These are phyloP conservation scores for Ogataea chonburiensis DNA, from an alignment of 805 yeast species.

Conservation along the genomic window DNA sequence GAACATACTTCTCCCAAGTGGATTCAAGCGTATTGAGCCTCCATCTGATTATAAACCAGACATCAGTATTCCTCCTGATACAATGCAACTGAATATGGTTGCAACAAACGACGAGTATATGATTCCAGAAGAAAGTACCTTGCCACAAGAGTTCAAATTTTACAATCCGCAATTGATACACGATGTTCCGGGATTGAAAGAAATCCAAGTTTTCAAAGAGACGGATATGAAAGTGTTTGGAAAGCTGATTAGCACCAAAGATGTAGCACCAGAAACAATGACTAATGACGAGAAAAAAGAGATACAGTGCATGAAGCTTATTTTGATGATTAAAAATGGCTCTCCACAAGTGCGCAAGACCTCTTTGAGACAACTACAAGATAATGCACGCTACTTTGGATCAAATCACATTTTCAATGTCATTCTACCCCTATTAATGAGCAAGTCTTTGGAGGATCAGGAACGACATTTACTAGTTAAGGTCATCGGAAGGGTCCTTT, in stretches of 20 bases:
- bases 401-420: conserved; percentile 66
- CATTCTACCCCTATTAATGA: conserved; percentile 74
- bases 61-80: conserved; percentile 19
- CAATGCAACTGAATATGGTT: conserved; percentile 17
- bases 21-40: conserved; percentile 43
- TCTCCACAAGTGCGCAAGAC: conserved; percentile 62
- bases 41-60: conserved; percentile 47
- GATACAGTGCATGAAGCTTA: conserved; percentile 56
- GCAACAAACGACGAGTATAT: conserved; percentile 39
- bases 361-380: conserved; percentile 66
- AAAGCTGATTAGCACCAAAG: conserved; percentile 43
- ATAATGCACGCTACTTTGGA: conserved; percentile 63
- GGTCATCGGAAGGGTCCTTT: conserved; percentile 65
- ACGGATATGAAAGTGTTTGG: conserved; percentile 74
- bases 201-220: conserved; percentile 65
- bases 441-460: conserved; percentile 68
- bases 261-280: conserved; percentile 34
- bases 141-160: conserved; percentile 22
- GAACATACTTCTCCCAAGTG: conserved; percentile 50
- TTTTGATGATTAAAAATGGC: conserved; percentile 79
- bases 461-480: conserved; percentile 84
- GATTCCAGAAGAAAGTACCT: conserved; percentile 50
- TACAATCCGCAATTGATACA: conserved; percentile 42
- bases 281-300: conserved; percentile 57
- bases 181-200: conserved; percentile 64